phyloP scores from a whole-genome alignment of 192 early-diverging fungal species.

The Nowakowskiella sp. region DNA sequence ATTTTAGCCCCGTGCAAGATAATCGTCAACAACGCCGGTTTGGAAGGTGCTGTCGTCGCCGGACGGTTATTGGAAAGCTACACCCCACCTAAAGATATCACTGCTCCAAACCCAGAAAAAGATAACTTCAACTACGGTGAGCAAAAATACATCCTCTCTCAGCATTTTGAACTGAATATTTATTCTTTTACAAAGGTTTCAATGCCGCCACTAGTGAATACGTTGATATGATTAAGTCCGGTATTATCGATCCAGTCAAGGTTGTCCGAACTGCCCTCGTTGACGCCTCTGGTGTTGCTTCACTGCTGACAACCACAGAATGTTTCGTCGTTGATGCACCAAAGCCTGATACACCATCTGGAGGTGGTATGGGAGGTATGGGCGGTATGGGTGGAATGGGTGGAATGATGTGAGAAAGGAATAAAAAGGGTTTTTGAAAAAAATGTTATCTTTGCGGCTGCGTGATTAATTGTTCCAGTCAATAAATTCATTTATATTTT shows the following conservation, averaged over 20 bases:
- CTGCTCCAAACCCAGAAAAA: too few relatives aligned
- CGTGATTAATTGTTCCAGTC: too few relatives aligned
- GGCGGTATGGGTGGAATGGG: constrained; percentile 64
- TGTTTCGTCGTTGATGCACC: constrained; percentile 97
- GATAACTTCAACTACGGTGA: constrained; percentile 74
- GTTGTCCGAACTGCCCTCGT: constrained; percentile 97
- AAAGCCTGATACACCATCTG: constrained; percentile 53
- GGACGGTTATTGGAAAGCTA: constrained; percentile 85
- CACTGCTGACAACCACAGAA: constrained; percentile 94
- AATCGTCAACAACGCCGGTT: constrained; percentile 96
- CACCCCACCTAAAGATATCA: constrained; percentile 30
- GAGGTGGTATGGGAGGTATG: constrained; percentile 55
- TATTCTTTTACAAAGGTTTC: constrained; percentile 48
- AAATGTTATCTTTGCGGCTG: too few relatives aligned
- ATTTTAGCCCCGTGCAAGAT: constrained; percentile 87
- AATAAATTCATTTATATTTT: too few relatives aligned
- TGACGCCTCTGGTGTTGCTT: constrained; percentile 95
- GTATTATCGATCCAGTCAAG: constrained; percentile 98
- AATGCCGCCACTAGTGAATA: constrained; percentile 89
- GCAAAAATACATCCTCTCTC: constrained; percentile 4
- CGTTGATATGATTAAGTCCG: constrained; percentile 92
- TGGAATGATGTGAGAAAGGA: constrained; percentile 50
- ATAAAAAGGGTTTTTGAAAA: too few relatives aligned
- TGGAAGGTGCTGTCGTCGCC: constrained; percentile 92
- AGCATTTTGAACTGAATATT: neutral